Conservation (phyloP, 352 stramenopile genomes). For the Phytophthora citrophthora region DNA sequence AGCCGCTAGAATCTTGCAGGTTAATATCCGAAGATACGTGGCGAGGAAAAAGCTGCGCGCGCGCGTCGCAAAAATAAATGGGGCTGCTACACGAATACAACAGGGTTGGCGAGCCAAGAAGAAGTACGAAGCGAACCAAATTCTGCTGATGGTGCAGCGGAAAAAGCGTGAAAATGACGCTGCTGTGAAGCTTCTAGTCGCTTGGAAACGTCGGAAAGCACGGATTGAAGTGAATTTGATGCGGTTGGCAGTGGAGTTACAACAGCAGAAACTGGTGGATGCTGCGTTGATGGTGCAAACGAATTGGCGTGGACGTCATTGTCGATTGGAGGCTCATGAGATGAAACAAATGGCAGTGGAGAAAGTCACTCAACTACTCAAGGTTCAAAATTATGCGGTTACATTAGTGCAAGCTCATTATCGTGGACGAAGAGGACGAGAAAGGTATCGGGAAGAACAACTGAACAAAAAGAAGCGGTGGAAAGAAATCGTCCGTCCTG, state of each 20-base stretch:
- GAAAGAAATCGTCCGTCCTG: constrained; percentile 90
- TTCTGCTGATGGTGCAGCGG: constrained; percentile 43
- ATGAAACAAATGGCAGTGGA: constrained; percentile 49
- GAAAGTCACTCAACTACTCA: constrained; percentile 48
- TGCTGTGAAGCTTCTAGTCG: constrained; percentile 56
- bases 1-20: constrained; percentile 54
- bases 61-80: constrained; percentile 33
- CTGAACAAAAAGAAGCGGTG: constrained; percentile 84
- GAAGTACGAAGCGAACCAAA: constrained; percentile 43
- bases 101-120: constrained; percentile 60
- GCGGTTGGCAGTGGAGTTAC: constrained; percentile 43
- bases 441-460: constrained; percentile 56
- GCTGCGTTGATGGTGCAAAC: constrained; percentile 56
- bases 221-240: constrained; percentile 44
- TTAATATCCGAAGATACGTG: constrained; percentile 41
- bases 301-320: constrained; percentile 50
- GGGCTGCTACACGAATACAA: constrained; percentile 54
- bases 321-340: constrained; percentile 32
- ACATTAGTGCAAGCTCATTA: constrained; percentile 82
- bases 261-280: constrained; percentile 38
- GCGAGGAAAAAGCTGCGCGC: constrained; percentile 46
- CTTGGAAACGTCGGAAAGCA: constrained; percentile 68
- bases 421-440: constrained; percentile 71
- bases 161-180: constrained; percentile 49
- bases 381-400: constrained; percentile 69